These are phyloP conservation scores for Rhodotorula sp. DNA, from an alignment of 1,284 basidiomycete species.

Conservation along the genomic window DNA sequence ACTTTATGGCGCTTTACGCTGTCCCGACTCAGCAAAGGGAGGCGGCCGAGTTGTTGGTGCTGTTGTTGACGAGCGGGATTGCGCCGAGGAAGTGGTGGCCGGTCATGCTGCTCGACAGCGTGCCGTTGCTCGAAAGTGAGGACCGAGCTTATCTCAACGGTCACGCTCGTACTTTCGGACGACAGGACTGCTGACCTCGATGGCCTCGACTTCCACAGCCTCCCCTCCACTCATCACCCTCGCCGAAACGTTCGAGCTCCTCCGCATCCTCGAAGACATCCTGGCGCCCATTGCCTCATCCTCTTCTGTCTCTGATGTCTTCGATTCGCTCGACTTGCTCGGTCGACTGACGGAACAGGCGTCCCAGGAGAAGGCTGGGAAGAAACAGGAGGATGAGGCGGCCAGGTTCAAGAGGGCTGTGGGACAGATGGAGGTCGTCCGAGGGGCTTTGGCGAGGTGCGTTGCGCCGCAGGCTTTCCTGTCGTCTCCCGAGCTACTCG, in stretches of 20 bases:
- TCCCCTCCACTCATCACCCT: conserved; percentile 48
- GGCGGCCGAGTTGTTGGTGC: conserved; percentile 50
- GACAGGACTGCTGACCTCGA: no score
- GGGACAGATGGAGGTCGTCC: conserved; percentile 51
- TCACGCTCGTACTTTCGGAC: neutral
- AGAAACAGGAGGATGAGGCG: conserved; percentile 3
- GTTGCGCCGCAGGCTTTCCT: neutral
- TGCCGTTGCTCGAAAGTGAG: conserved; percentile 51
- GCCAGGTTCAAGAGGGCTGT: conserved; percentile 41
- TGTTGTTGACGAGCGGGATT: conserved; percentile 49
- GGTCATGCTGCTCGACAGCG: conserved; percentile 50
- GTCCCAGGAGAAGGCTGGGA: neutral
- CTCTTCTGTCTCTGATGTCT: conserved; percentile 33
- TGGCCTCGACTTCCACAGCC: conserved; percentile 40
- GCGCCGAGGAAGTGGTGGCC: conserved; percentile 52
- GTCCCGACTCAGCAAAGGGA: conserved; percentile 45
- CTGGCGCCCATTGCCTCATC: conserved; percentile 35
- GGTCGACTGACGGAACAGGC: conserved; percentile 19
- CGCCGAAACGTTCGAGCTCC: conserved; percentile 51
- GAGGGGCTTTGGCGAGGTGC: conserved; percentile 49
- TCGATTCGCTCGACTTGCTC: conserved; percentile 38
- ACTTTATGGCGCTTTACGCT: conserved; percentile 51
- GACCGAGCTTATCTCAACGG: neutral
- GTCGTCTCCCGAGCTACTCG: neutral
- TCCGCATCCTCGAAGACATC: conserved; percentile 52